These are phyloP conservation scores for Sechiopsis laciniata DNA, from an alignment of 306 rosid species.

Conservation along the genomic window DNA sequence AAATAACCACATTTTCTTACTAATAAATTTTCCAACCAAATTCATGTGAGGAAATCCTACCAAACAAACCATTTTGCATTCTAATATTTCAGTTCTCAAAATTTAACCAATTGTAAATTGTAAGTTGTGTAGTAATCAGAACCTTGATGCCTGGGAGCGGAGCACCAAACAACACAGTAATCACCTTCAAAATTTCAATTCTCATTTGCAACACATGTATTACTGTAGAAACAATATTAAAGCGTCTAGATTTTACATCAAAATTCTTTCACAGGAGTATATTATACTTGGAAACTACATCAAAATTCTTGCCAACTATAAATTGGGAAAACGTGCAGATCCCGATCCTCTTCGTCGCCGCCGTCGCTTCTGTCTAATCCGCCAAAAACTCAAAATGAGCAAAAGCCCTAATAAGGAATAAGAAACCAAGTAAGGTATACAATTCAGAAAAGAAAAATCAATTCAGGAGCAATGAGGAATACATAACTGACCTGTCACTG, in stretches of 20 bases:
- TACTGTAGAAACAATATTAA: conserved; percentile 7
- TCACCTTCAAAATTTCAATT: not conserved
- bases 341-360: conserved; percentile 68
- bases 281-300: not conserved
- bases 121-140: not conserved
- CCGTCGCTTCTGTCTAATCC: conserved; percentile 74
- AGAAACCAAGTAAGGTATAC: conserved; percentile 6
- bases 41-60: not conserved
- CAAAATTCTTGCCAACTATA: conserved; percentile 34
- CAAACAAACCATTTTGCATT: not conserved
- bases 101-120: not conserved
- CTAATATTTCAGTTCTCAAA: not conserved
- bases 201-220: conserved; percentile 1
- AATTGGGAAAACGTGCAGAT: conserved; percentile 52
- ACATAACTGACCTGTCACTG: conserved; percentile 55
- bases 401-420: conserved; percentile 44
- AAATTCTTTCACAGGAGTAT: conserved; percentile 4
- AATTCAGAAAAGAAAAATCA: not conserved
- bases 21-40: not conserved
- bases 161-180: not conserved
- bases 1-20: not conserved
- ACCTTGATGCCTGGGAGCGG: not conserved
- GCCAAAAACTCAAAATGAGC: conserved; percentile 67
- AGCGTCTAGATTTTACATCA: conserved; percentile 16
- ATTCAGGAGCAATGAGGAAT: conserved; percentile 4